Conservation (phyloP, 2,329 filamentous ascomycete species). For the Aspergillus versicolor region DNA sequence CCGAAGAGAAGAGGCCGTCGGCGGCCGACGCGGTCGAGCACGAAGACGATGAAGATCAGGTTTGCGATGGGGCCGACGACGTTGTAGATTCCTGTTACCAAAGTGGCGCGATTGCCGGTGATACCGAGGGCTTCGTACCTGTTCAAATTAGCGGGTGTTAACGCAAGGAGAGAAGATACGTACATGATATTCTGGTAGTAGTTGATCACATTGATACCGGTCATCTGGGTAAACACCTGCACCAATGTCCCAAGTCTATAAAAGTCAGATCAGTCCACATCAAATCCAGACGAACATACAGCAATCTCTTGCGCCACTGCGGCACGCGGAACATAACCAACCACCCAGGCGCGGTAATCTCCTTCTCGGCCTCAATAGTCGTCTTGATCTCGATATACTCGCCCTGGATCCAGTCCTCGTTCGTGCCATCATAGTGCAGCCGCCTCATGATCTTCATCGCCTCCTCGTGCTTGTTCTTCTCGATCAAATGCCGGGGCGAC, state of each 20-base stretch:
- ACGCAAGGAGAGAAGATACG: too few relatives aligned
- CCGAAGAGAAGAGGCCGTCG: constrained; percentile 56
- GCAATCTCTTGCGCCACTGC: constrained; percentile 59
- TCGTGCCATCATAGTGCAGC: constrained; percentile 55
- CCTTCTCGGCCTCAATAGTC: constrained; percentile 61
- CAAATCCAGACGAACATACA: constrained; percentile 31
- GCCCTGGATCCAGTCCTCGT: constrained; percentile 57
- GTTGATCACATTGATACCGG: constrained; percentile 23
- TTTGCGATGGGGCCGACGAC: constrained; percentile 50
- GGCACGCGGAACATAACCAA: constrained; percentile 41
- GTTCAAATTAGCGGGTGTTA: too few relatives aligned
- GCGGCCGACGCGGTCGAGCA: constrained; percentile 55
- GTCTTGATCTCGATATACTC: constrained; percentile 28
- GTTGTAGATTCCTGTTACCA: constrained; percentile 63
- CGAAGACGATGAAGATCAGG: constrained; percentile 54
- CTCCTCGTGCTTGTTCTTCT: constrained; percentile 50
- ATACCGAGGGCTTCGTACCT: constrained; percentile 52
- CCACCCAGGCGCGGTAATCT: constrained; percentile 49
- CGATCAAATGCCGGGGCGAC: constrained; percentile 36
- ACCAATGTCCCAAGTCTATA: constrained; percentile 56
- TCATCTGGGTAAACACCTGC: constrained; percentile 64
- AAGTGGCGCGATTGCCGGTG: constrained; percentile 51
- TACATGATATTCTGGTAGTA: constrained; percentile 43
- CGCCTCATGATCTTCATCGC: constrained; percentile 50
- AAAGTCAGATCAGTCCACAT: neutral